Base-by-base conservation (phyloP, 441 rosid genomes). In the Croton laevigatus region DNA sequence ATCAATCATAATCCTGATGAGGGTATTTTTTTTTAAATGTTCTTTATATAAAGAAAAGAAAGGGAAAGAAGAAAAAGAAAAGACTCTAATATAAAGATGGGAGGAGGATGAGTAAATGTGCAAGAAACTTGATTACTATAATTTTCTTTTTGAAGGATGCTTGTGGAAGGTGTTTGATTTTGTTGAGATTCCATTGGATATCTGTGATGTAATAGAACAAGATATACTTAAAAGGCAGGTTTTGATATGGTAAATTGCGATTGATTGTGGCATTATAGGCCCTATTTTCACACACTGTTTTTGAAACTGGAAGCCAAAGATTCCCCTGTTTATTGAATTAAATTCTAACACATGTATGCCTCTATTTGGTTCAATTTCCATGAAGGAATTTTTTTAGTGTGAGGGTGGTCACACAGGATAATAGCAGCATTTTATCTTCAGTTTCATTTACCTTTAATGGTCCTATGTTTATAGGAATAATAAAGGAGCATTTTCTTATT, bases 321-420 rank as follows among this genome's bases (percentile, higher is more conserved):
- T 83, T 80, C 85, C 68, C 45, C 63, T 75, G 42, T 6, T 51
- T 73, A 72, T 42, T 75, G 80, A 80, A 77, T 64, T 70, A 69
- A 40, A 36, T 54, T 67, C 62, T 27, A 27, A 73, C 76, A 59
- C 72, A 59, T 69, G 14, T 54, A 49, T 61, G 61, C 61, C 66
- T 59, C 40, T 55, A 71, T 72, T 37, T 59, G 79, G 74, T 68
- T 76, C 69, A 69, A 65, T 74, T 78, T 66, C 53, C 62, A 34
- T 23, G 40, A 62, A 52, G 60, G 49, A 75, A 68, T 58, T 42
- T 40, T 22, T 59, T 8, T 36, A 10, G 32, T 9, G 54, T 55
- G 54, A 48, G 70, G 48, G 48, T 34, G 75, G 40, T 77, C 48
- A 37, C 53, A 62, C 38, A 2, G 8, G 38, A 55, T 51, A 37